Conservation (phyloP, 768 basidiomycete species). For the Kondoa malvinella region DNA sequence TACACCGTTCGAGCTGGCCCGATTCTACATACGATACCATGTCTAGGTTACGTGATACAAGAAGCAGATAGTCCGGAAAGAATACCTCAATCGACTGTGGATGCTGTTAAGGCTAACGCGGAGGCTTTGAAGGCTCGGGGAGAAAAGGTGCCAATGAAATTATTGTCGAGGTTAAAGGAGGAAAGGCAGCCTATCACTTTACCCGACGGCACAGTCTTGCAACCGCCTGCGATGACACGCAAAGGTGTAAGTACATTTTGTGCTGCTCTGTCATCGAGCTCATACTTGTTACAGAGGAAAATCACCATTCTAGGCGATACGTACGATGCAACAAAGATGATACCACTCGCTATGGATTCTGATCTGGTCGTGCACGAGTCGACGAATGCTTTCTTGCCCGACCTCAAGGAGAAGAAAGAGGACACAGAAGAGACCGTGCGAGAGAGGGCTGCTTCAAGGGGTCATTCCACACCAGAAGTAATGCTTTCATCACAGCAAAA, state of each 20-base stretch:
- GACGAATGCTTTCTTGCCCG: conserved; percentile 56
- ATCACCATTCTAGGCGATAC: conserved; percentile 67
- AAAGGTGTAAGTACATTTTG: conserved; percentile 34
- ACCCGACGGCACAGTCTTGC: conserved; percentile 53
- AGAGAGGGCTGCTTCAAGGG: conserved; percentile 44
- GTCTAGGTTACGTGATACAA: conserved; percentile 58
- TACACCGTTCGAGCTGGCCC: conserved; percentile 55
- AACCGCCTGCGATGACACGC: conserved; percentile 41
- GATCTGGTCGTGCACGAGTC: conserved; percentile 73
- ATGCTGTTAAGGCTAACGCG: conserved; percentile 40
- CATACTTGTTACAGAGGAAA: conserved; percentile 36
- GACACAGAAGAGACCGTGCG: conserved; percentile 40
- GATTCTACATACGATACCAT: conserved; percentile 60
- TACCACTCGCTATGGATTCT: conserved; percentile 43
- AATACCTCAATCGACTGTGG: conserved; percentile 52
- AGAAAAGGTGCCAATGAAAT: conserved; percentile 48
- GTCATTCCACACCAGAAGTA: conserved; percentile 63
- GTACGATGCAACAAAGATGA: conserved; percentile 38
- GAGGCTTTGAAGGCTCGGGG: conserved; percentile 25
- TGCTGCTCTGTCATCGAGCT: background rate
- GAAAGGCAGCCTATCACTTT: conserved; percentile 48
- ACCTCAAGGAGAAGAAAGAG: conserved; percentile 30
- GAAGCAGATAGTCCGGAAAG: conserved; percentile 56
- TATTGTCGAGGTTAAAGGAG: conserved; percentile 50
- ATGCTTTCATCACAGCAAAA: background rate